Evolutionary conservation across 2,329 filamentous ascomycete species (phyloP).

Genomic region (Fusarium pseudoanthophilum): DNA sequence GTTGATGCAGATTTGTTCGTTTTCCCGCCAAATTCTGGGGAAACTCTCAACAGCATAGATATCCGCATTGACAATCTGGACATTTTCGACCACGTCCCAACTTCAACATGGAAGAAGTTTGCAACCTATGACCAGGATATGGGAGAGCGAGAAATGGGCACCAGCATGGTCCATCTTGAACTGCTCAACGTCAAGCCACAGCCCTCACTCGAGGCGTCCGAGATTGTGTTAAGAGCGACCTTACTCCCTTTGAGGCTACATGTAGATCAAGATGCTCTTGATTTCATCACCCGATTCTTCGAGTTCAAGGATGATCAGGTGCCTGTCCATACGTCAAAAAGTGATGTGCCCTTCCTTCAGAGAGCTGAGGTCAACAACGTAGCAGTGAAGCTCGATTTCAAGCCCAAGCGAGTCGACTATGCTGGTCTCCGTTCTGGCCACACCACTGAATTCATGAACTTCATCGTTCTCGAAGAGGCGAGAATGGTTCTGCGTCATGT

Average conservation of each 20-base stretch:
- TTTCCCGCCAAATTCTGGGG: conserved; percentile 79
- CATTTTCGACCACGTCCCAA: conserved; percentile 92
- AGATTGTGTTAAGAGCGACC: conserved; percentile 83
- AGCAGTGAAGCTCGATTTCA: conserved; percentile 89
- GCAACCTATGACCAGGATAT: conserved; percentile 91
- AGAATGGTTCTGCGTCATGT: conserved; percentile 87
- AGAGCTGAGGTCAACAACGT: conserved; percentile 87
- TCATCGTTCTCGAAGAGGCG: conserved; percentile 89
- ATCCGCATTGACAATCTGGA: conserved; percentile 85
- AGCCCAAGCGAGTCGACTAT: conserved; percentile 98
- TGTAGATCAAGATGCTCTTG: conserved; percentile 95
- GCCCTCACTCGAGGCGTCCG: conserved; percentile 84
- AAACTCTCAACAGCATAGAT: conserved; percentile 89
- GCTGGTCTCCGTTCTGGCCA: conserved; percentile 90
- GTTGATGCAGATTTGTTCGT: conserved; percentile 84
- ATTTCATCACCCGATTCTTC: conserved; percentile 97
- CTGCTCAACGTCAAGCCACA: conserved; percentile 89
- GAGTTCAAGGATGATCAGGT: conserved; percentile 88
- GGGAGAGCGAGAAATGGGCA: conserved; percentile 85
- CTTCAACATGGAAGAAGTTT: conserved; percentile 98
- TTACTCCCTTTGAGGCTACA: conserved; percentile 89
- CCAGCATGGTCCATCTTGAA: conserved; percentile 90
- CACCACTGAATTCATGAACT: conserved; percentile 99
- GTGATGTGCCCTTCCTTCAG: conserved; percentile 87
- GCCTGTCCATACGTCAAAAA: conserved; percentile 66